Conservation (phyloP, 768 basidiomycete species). For the Coprinopsis sp. region DNA sequence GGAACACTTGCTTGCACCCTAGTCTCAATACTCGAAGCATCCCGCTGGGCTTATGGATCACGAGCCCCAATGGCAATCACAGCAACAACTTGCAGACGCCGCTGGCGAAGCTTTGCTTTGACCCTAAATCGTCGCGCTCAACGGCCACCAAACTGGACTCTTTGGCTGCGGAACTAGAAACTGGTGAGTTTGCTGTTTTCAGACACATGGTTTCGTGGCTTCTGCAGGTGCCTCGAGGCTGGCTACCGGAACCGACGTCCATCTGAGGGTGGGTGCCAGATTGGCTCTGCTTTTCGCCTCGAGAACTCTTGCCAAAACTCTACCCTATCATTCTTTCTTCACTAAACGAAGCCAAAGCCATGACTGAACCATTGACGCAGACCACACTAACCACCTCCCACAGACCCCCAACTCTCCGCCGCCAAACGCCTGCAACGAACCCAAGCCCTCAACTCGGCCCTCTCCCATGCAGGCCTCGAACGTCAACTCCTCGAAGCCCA, state of each 20-base stretch:
- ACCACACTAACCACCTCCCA: background rate
- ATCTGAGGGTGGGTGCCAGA: too few relatives aligned
- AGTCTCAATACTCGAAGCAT: too few relatives aligned
- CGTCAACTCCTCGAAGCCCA: constrained; percentile 62
- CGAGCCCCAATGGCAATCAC: too few relatives aligned
- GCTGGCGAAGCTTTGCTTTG: constrained; percentile 13
- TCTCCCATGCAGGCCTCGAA: constrained; percentile 63
- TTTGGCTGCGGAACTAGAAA: constrained; percentile 61
- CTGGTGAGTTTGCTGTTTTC: constrained; percentile 46
- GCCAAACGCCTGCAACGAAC: constrained; percentile 67
- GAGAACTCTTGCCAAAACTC: too few relatives aligned
- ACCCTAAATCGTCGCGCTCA: constrained; percentile 20
- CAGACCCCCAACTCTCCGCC: constrained; percentile 62
- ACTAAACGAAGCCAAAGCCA: too few relatives aligned
- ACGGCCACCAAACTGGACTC: constrained; percentile 57
- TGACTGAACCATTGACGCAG: background rate
- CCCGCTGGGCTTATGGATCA: too few relatives aligned
- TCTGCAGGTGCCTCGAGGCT: too few relatives aligned
- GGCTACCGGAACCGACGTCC: too few relatives aligned
- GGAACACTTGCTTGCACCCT: too few relatives aligned
- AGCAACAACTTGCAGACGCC: constrained; percentile 22
- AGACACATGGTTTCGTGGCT: too few relatives aligned
- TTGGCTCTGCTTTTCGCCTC: too few relatives aligned
- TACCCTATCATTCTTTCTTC: too few relatives aligned
- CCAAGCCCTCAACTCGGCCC: constrained; percentile 56